Evolutionary conservation across 163 green algal species (phyloP).

Genomic region (Botryococcus braunii): DNA sequence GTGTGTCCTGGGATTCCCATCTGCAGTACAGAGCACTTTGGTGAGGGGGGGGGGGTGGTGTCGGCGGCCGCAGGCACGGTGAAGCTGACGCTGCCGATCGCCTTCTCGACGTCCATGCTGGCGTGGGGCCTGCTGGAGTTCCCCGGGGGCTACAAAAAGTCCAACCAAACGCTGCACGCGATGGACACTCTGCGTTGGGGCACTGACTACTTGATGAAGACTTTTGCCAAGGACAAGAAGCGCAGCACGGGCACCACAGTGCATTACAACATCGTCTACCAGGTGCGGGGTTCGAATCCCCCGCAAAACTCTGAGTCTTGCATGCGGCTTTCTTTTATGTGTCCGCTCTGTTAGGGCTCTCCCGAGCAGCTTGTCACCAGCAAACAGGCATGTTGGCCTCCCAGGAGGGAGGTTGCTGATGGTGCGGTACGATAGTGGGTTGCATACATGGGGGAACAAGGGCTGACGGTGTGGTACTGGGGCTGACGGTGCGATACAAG

Average conservation of each 20-base stretch:
- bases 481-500: too few relatives aligned
- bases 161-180: slow-evolving; percentile 19
- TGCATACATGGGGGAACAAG: too few relatives aligned
- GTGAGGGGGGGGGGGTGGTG: too few relatives aligned
- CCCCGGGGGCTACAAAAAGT: slow-evolving; percentile 21
- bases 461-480: too few relatives aligned
- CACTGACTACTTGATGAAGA: slow-evolving; percentile 65
- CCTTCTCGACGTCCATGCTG: slow-evolving; percentile 55
- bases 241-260: neutral
- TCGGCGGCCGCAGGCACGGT: slow-evolving; percentile 64
- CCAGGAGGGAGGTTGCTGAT: too few relatives aligned
- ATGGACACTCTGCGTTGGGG: slow-evolving; percentile 50
- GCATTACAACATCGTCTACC: slow-evolving; percentile 22
- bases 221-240: slow-evolving; percentile 11
- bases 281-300: slow-evolving; percentile 11
- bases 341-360: too few relatives aligned
- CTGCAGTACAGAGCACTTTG: too few relatives aligned
- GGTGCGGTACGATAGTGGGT: too few relatives aligned
- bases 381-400: too few relatives aligned
- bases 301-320: neutral
- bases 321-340: too few relatives aligned
- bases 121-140: slow-evolving; percentile 61
- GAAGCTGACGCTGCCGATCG: slow-evolving; percentile 63
- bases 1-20: too few relatives aligned
- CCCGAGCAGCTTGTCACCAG: too few relatives aligned